Base-by-base conservation (phyloP, 495 filamentous ascomycete genomes). In the Daldinia loculata region DNA sequence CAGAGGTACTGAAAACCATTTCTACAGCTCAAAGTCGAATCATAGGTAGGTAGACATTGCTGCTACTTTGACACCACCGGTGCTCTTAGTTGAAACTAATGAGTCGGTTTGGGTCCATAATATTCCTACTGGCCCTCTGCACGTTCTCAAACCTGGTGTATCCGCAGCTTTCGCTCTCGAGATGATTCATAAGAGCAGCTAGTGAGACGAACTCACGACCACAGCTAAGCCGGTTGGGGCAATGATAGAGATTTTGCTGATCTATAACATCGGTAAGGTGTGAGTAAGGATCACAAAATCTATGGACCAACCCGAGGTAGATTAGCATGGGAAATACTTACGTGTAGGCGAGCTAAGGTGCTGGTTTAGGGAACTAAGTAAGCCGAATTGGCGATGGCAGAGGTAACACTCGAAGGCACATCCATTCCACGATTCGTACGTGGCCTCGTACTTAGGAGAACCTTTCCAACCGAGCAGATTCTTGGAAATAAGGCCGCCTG, bases 111-210 rank as follows among this genome's bases (percentile, higher is more conserved):
- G 43, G 43, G 19, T 48, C 4, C 43, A 48, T 48, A 24, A 48
- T 48, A 14, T 8, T 48, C 19, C 24, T 0, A 5, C 7, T 22
- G 2, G 43, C 19, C 19, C 9, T 48, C 26, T 56, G 36, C n/a
- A 38, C 84, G 4, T 70, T 75, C 24, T 83, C 81, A 57, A 88
- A 87, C 29, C 79, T 75, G 66, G 84, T 84, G 48, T 77, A 83
- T 0, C 63, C 64, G 71, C 86, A 89, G 0, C 71, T 61, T 71
- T 87, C 87, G 70, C 85, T 88, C 74, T 89, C 87, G 5, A 88
- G 69, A 65, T 88, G 86, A 63, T 80, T 84, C 74, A 88, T 87
- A 34, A 88, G 55, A 3, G 61, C 80, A 29, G 84, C 85, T 56
- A 89, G 58, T 0, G 80, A 76, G 36, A 69, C 68, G 71, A 88